These are phyloP conservation scores for Pinus taeda DNA, from an alignment of 75 land plant species.

Conservation along the genomic window DNA sequence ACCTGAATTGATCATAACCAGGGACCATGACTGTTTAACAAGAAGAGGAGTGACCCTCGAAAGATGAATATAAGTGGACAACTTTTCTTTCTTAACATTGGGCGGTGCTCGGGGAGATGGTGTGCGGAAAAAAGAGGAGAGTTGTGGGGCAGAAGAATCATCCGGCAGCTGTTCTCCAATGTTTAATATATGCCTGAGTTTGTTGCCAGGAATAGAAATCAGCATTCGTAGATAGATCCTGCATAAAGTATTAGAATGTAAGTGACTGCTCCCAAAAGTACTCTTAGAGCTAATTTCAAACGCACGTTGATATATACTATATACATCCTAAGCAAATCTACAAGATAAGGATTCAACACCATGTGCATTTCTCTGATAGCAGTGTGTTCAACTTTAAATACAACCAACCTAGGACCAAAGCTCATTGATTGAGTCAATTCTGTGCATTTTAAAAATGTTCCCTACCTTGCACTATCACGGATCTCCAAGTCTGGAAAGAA, in stretches of 20 bases:
- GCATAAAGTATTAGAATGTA: constrained; percentile 14
- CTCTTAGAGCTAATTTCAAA: neutral
- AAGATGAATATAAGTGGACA: constrained; percentile 67
- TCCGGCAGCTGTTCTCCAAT: constrained; percentile 66
- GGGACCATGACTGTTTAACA: constrained; percentile 87
- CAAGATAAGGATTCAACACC: neutral
- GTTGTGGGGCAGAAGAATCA: constrained; percentile 58
- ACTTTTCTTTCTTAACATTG: constrained; percentile 35
- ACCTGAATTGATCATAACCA: constrained; percentile 40
- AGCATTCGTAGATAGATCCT: constrained; percentile 94
- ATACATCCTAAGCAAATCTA: neutral
- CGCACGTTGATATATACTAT: neutral
- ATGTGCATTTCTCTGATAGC: neutral
- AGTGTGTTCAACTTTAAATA: neutral
- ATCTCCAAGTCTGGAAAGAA: constrained; percentile 92
- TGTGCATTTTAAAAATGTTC: neutral
- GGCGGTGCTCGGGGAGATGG: constrained; percentile 40
- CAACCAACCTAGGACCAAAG: neutral
- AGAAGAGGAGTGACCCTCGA: constrained; percentile 58
- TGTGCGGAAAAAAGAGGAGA: constrained; percentile 42
- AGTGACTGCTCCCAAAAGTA: neutral
- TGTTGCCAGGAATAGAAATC: constrained; percentile 80
- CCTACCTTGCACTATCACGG: constrained; percentile 93
- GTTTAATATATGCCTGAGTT: constrained; percentile 58
- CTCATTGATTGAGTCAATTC: neutral